Percentiles rank a stretch among this genome's conserved stretches.
Evolutionary conservation across 2,329 filamentous ascomycete species (phyloP).

Genomic region (Diaporthe longicolla): DNA sequence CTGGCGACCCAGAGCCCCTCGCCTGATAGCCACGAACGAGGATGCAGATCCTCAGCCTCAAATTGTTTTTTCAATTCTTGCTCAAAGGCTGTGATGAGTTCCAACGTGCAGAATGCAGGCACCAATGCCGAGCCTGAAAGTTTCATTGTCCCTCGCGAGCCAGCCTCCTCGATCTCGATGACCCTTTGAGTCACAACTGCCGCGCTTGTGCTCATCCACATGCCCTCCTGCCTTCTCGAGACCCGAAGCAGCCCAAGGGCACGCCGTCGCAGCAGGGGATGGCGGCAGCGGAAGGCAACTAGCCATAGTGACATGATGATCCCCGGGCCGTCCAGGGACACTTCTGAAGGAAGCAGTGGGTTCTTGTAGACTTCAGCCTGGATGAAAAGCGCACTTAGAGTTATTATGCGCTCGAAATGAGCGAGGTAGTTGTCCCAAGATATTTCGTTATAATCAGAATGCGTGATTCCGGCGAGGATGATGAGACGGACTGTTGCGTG

Average conservation of each 20-base stretch:
- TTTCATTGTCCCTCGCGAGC: not conserved
- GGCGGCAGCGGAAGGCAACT: constrained; percentile 49
- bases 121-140: not conserved
- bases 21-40: constrained; percentile 17
- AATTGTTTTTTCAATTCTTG: not conserved
- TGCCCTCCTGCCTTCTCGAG: constrained; percentile 51
- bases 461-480: constrained; percentile 44
- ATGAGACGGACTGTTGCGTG: constrained; percentile 47
- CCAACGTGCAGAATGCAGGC: not conserved
- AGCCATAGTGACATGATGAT: constrained; percentile 51
- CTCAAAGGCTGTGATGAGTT: constrained; percentile 29
- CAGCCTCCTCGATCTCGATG: constrained; percentile 43
- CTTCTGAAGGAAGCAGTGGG: constrained; percentile 38
- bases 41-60: constrained; percentile 34
- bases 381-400: constrained; percentile 41
- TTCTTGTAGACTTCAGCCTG: constrained; percentile 25
- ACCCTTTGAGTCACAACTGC: constrained; percentile 48
- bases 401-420: constrained; percentile 49
- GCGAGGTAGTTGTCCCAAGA: constrained; percentile 50
- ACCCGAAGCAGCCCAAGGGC: constrained; percentile 47
- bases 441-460: constrained; percentile 45
- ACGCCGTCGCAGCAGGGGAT: constrained; percentile 49
- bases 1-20: not conserved
- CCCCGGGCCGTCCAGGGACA: constrained; percentile 52
- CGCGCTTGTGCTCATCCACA: constrained; percentile 51